Evolutionary conservation across 1,139 yeast genomes (phyloP).

Genomic region (Yamadazyma songkhlaensis): DNA sequence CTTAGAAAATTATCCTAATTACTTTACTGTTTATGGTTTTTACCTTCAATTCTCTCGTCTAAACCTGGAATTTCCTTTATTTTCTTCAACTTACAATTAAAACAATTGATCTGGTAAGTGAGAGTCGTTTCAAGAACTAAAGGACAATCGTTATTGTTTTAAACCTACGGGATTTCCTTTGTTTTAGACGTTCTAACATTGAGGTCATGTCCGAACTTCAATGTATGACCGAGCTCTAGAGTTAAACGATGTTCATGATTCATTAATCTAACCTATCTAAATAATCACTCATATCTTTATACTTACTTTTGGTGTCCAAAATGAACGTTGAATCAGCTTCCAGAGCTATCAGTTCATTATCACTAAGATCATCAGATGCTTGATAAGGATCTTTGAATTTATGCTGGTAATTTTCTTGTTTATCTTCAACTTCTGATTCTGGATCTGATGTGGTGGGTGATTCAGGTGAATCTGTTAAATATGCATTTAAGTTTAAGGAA

Average conservation of each 20-base stretch:
- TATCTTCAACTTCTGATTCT: not conserved
- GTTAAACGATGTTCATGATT: slow-evolving; percentile 1
- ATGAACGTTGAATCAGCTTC: slow-evolving; percentile 17
- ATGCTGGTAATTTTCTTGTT: not conserved
- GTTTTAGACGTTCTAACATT: no score
- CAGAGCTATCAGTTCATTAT: slow-evolving; percentile 5
- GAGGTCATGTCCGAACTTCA: no score
- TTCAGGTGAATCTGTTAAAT: slow-evolving; percentile 30
- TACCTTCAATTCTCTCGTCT: not conserved
- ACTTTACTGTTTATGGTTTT: not conserved
- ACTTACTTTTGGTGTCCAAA: slow-evolving; percentile 5
- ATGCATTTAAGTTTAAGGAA: slow-evolving; percentile 44
- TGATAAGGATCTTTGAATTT: not conserved
- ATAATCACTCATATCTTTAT: slow-evolving; percentile 24
- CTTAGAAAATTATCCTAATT: not conserved
- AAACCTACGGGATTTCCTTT: no score
- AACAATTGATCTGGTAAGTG: not conserved
- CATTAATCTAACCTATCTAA: slow-evolving; percentile 22
- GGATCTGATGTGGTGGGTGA: slow-evolving; percentile 7
- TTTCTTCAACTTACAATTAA: no score
- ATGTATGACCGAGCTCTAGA: not conserved
- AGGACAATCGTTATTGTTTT: no score
- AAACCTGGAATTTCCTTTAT: not conserved
- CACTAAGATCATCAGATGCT: not conserved
- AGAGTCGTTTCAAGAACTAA: not conserved